Percentiles rank a stretch among this genome's conserved stretches.
Conservation (phyloP, 352 stramenopile genomes). For the Pythium guiyangense region DNA sequence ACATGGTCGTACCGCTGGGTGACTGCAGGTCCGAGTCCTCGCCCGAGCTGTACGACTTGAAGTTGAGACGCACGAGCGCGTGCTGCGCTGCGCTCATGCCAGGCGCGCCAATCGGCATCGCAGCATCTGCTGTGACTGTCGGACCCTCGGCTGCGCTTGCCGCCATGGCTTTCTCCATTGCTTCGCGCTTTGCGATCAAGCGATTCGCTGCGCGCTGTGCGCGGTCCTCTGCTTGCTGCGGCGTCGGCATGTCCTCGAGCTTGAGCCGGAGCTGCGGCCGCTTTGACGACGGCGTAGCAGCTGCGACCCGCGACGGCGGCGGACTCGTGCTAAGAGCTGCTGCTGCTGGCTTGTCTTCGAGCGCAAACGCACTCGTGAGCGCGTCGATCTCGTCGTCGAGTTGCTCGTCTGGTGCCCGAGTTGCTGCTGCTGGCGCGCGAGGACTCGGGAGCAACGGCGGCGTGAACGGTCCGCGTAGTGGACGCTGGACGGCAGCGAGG, state of each 20-base stretch:
- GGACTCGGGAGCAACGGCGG: conserved; percentile 3
- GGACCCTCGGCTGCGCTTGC: conserved; percentile 1
- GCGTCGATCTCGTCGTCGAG: conserved; percentile 35
- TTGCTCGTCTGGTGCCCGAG: conserved; percentile 11
- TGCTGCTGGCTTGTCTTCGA: conserved; percentile 39
- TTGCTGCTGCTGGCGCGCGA: not conserved
- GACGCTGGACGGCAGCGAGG: not conserved
- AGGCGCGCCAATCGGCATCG: not conserved
- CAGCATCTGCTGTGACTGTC: conserved; percentile 10
- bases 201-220: conserved; percentile 69
- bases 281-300: conserved; percentile 24
- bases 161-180: conserved; percentile 53
- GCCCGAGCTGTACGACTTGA: conserved; percentile 66
- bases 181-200: conserved; percentile 70
- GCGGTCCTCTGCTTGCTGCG: conserved; percentile 77
- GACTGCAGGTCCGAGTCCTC: conserved; percentile 66
- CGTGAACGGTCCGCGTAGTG: conserved; percentile 3
- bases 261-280: conserved; percentile 70
- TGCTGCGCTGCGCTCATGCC: conserved; percentile 57
- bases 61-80: conserved; percentile 58
- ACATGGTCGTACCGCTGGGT: conserved; percentile 38
- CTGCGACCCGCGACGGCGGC: conserved; percentile 6
- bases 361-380: conserved; percentile 31
- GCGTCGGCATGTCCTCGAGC: conserved; percentile 84
- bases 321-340: not conserved